These are phyloP conservation scores for Nemania bipapillata DNA, from an alignment of 2,329 filamentous ascomycete species.

Conservation along the genomic window DNA sequence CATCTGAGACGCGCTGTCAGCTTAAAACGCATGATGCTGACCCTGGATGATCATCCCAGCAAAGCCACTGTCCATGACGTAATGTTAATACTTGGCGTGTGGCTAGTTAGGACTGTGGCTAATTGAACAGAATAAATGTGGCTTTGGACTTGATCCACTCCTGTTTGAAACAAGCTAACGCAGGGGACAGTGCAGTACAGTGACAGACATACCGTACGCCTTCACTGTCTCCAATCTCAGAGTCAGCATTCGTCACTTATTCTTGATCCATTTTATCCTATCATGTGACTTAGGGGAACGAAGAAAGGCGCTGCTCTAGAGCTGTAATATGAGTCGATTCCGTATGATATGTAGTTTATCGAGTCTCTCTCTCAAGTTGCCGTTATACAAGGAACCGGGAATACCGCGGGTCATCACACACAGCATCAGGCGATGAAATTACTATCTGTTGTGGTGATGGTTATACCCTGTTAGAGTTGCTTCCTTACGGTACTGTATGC, in stretches of 20 bases:
- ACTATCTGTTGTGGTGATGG: not conserved
- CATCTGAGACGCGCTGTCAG: constrained; percentile 9
- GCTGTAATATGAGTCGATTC: too few species aligned
- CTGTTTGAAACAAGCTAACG: not conserved
- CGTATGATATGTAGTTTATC: not conserved
- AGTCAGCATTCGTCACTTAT: too few species aligned
- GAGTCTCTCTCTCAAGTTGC: not conserved
- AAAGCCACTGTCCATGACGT: constrained; percentile 25
- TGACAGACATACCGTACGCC: not conserved
- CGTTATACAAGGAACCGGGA: not conserved
- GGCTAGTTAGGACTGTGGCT: not conserved
- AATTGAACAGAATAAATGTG: not conserved
- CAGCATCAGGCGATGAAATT: not conserved
- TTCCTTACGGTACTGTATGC: constrained; percentile 1
- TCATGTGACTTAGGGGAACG: too few species aligned
- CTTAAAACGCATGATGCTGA: constrained; percentile 2
- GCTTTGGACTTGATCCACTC: not conserved
- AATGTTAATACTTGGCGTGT: not conserved
- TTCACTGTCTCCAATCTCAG: not conserved
- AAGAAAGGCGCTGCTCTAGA: too few species aligned
- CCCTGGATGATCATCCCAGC: not conserved
- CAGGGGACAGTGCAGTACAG: not conserved
- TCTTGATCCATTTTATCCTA: too few species aligned
- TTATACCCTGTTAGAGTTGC: not conserved
- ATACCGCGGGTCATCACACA: not conserved